Evolutionary conservation across 2,329 filamentous ascomycete species (phyloP), one percentile per base, ranked within the genome.

Genomic region (Pseudopithomyces maydicus): DNA sequence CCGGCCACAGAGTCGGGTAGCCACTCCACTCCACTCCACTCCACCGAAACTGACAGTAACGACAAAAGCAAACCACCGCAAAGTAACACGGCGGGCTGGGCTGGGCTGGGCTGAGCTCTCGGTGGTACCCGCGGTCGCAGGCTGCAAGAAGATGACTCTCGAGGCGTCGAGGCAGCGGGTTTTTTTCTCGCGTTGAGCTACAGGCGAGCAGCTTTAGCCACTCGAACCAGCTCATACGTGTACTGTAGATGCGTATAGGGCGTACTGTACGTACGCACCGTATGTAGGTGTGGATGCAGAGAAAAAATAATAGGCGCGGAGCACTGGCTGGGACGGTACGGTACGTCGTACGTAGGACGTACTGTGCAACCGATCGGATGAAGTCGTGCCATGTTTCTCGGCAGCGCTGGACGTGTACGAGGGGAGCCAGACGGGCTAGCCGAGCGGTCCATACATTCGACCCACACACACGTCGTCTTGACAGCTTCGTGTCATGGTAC

Each of bases 351-450:
- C n/a, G n/a, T n/a, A n/a, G n/a, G n/a, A n/a, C n/a, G n/a, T n/a
- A n/a, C n/a, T n/a, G 48, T 52, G 42, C 29, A 49, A 53, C 45
- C n/a, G 43, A 54, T 58, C 46, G 32, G 55, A 43, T 26, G 35
- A 58, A 51, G 55, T 62, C 33, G 61, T 71, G 62, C 46, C 56
- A 66, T 57, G 64, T 64, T 54, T 26, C 50, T 62, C 52, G 52
- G 61, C 26, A 29, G 5, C 26, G 26, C 8, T 29, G 26, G 4
- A 8, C 8, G 8, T 29, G 26, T 29, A 29, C 26, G 57, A 47
- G 57, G 35, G 50, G 36, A 29, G 19, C 17, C 22, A 11, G 22
- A 57, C 35, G 33, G 52, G 33, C 38, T 52, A 57, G 46, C 50
- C 58, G 50, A 52, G 26, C 48, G 4, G 8, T 8, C 26, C 26